phyloP scores from a whole-genome alignment of 495 filamentous ascomycete species.

The Tuber calosporum region DNA sequence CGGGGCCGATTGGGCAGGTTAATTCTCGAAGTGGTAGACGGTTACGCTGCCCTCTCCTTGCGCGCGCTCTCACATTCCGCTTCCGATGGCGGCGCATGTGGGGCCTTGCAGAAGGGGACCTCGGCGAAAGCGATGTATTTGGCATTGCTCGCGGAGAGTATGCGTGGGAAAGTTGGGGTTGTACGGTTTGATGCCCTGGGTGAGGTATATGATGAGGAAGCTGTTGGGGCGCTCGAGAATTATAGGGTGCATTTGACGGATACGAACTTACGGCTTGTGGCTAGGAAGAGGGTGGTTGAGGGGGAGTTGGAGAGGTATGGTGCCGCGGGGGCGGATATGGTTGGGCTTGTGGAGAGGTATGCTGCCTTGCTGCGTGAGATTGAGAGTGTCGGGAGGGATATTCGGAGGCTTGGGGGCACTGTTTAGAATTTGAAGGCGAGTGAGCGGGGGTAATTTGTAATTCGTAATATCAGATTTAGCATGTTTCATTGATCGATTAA shows the following conservation, averaged over 20 bases:
- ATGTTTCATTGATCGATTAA: background rate
- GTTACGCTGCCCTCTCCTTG: conserved; percentile 8
- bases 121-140: conserved; percentile 31
- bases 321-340: conserved; percentile 41
- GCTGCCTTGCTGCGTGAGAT: conserved; percentile 29
- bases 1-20: conserved; percentile 18
- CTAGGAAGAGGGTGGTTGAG: conserved; percentile 38
- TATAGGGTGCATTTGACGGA: conserved; percentile 37
- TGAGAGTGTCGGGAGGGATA: conserved; percentile 37
- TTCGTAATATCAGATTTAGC: background rate
- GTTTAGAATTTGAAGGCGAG: background rate
- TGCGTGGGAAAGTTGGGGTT: conserved; percentile 37
- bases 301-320: conserved; percentile 41
- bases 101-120: conserved; percentile 15
- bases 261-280: conserved; percentile 33
- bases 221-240: conserved; percentile 37
- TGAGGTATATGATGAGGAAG: conserved; percentile 39
- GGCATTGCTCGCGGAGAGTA: conserved; percentile 29
- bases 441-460: background rate
- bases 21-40: conserved; percentile 11
- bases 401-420: conserved; percentile 29
- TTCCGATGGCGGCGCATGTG: background rate
- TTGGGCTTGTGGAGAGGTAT: conserved; percentile 37
- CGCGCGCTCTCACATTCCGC: conserved; percentile 17
- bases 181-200: conserved; percentile 31